Evolutionary conservation across 2,329 filamentous ascomycete species (phyloP), one percentile per base, ranked within the genome.

Genomic region (Colletotrichum zoysiae): DNA sequence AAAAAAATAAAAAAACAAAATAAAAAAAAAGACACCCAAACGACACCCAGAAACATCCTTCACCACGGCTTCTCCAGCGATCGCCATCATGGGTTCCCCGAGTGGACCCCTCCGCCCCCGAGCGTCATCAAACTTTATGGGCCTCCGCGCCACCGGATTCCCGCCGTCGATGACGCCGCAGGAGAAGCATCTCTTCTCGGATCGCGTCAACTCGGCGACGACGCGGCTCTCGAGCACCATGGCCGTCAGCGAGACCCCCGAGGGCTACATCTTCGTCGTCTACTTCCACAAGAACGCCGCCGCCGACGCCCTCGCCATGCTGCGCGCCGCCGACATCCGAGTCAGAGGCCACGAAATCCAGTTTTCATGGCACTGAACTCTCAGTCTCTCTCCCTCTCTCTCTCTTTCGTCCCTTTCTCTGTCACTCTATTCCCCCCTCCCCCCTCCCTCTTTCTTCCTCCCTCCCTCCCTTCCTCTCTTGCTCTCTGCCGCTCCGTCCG

Each of bases 21-120:
- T 8, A 7, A 8, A 58, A 2, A 35, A 44, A 65, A 11, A 26
- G 18, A 35, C 3, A 18, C 35, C 30, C 56, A 18, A 61, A 33
- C 16, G 51, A 38, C 42, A 44, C 23, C 59, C 62, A 20, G 42
- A 63, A 61, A 46, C 16, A n/a, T 63, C 68, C 65, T 60, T 62
- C 65, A 71, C 68, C 68, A 71, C 65, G 68, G 68, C 68, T 68
- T 71, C 68, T 58, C 68, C 68, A 63, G 65, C 68, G 58, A 68
- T 71, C 68, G 65, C 68, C 68, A 71, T 46, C 64, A 71, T 71
- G 68, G 68, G 64, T 68, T 71, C 68, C 64, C 64, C 68, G 64
- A 71, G 68, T 67, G 68, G 68, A 71, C 26, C 65, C 68, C 58
- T 71, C 30, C 68, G 68, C 42, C 68, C 68, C 35, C 68, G 68